Evolutionary conservation across 202 grass and related monocot genomes (phyloP), one percentile per base, ranked within the genome.

Genomic region (Carex sylvatica): DNA sequence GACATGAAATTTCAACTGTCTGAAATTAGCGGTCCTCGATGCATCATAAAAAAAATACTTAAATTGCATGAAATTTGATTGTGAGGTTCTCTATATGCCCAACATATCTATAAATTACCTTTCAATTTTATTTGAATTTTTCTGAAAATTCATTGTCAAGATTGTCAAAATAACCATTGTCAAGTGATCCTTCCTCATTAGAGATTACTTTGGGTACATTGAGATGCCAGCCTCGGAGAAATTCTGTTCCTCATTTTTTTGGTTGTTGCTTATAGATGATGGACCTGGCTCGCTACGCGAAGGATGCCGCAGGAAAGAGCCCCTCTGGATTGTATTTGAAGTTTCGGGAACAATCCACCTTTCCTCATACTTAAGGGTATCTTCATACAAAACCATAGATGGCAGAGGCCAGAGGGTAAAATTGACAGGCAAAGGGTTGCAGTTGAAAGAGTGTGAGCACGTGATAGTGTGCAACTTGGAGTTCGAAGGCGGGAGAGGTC

Each of bases 251-350:
- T 67, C 3, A 67, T 12, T 31, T 65, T 22, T 61, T 61, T 46
- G 40, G 10, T 47, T 62, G 20, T 24, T 51, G 10, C 47, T 15
- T 72, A 36, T 59, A 98, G 92, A 95, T n/a, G 92, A 93, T 66
- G 89, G 95, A 3, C 84, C 83, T 8, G 91, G 89, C 0, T 95
- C 92, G 12, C 89, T 98, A 67, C 95, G 91, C 0, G 89, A 90
- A 20, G 92, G 88, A 11, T 98, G 92, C 71, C 83, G 87, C 0
- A 53, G 74, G 22, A 80, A 38, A 0, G 86, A 87, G 38, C 89
- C 92, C 2, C 87, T 98, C 9, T 95, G 95, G 95, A 93, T 98
- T 22, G 86, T 95, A 9, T 98, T 98, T 76, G 90, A 95, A 83
- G 84, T 93, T 74, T 98, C 95, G 18, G 92, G 92, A 36, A 93